Base-by-base conservation (phyloP, 2,329 filamentous ascomycete genomes). In the Colletotrichum navitas region DNA sequence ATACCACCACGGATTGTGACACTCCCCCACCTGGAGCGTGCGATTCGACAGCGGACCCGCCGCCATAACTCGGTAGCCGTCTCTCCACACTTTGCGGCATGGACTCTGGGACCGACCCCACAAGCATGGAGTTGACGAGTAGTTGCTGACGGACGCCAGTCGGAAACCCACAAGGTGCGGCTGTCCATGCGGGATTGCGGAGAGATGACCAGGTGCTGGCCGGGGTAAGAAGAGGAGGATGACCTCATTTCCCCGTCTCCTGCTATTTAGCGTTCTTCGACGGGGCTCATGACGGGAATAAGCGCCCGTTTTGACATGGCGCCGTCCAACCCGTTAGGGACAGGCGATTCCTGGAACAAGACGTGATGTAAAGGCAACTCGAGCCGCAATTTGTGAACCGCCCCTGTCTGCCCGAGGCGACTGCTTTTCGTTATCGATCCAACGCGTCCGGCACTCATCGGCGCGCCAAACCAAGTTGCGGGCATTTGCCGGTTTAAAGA, bases 131-230 rank as follows among this genome's bases (percentile, higher is more conserved):
- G 18, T 52, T 24, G 47, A n/a, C 32, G 43, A n/a, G 56, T 41
- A 49, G 47, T 29, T 65, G 64, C 16, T 52, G n/a, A 54, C 52
- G 63, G 52, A 49, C 52, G 52, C 65, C 59, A 71, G 64, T 59
- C 45, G 64, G 51, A 49, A 63, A 55, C 51, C 68, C 52, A 47
- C 66, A 36, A 24, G 43, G 34, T 55, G 59, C 52, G 58, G 65
- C 59, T 55, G 65, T 71, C 64, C 58, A 71, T 71, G 68, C 68
- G 68, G 65, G 68, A 60, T 68, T 68, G 68, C 68, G 68, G 68
- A 68, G 68, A 52, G 36, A 43, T 4, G 59, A 47, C 68, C 51
- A 68, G 68, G 59, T 59, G 26, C 52, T 39, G 52, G 65, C 68
- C 36, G 59, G 68, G 68, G 64, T 68, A 39, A 36, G 41, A 54